Evolutionary conservation across 2,329 filamentous ascomycete species (phyloP), one percentile per base, ranked within the genome.

Genomic region (Volutella citrinella): DNA sequence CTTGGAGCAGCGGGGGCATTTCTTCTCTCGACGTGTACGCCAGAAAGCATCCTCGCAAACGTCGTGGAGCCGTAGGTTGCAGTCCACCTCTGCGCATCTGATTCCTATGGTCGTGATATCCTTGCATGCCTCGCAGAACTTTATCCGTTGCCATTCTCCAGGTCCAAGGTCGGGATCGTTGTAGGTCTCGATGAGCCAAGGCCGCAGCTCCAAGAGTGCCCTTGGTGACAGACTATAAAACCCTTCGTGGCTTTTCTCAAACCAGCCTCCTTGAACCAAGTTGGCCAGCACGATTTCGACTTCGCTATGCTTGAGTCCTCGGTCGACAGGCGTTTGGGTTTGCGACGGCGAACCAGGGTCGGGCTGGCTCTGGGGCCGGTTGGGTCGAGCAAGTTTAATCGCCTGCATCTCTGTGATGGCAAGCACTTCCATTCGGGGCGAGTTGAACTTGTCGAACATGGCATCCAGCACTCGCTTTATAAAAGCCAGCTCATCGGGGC

Each of bases 401-500:
- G 90, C 90, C 52, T 95, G 82, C 59, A 88, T 87, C 27, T 78
- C 75, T 10, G 80, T 84, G 5, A 97, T 68, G 5, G 87, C 89
- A 76, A 96, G 82, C 17, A 88, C 76, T 62, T 98, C 91, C 52
- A 81, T 78, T n/a, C 79, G 72, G 8, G 70, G 73, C 0, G 82
- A 87, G 56, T 97, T 97, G 66, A 88, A 81, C 14, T 78, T 84
- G 45, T 94, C 87, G 56, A 97, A 98, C 78, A 98, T 95, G 49
- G 77, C 80, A 58, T 96, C 90, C 1, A 98, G 75, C 4, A 96
- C 60, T 8, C 93, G 75, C 63, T 94, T 93, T 34, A 97, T 78
- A 57, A 88, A 98, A 1, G 85, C 80, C 19, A 97, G 86, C 65
- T 97, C 90, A 48, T 95, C 89, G 1, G 87, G 68, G 7, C 73